Evolutionary conservation across 1,284 basidiomycete genomes (phyloP).

Genomic region (Moesziomyces parantarcticus): DNA sequence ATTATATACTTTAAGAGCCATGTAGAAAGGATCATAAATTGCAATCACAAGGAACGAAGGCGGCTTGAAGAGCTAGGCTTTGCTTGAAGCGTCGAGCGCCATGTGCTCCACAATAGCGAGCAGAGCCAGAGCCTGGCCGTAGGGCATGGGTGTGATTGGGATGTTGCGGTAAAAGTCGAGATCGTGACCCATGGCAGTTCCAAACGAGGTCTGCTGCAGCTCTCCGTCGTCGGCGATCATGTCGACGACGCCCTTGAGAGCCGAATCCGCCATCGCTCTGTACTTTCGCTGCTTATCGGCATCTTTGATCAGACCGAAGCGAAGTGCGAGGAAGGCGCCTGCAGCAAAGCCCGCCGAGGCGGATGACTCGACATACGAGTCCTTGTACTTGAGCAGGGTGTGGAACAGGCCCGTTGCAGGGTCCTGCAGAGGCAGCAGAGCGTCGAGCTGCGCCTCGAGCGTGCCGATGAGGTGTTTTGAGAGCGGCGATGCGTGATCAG

Average conservation of each 20-base stretch:
- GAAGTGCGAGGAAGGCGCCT: conserved; percentile 74
- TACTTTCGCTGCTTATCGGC: conserved; percentile 69
- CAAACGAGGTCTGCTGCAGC: conserved; percentile 70
- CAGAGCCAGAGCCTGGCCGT: conserved; percentile 74
- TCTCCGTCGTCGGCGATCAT: conserved; percentile 74
- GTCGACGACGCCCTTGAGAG: conserved; percentile 72
- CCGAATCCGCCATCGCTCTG: conserved; percentile 70
- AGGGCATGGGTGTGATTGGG: conserved; percentile 77
- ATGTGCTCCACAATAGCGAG: conserved; percentile 67
- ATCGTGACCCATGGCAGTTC: conserved; percentile 73
- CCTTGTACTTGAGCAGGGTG: conserved; percentile 74
- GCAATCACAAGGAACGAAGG: no score
- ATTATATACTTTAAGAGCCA: no score
- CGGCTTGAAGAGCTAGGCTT: background rate
- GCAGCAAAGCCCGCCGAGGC: conserved; percentile 76
- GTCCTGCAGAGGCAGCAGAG: conserved; percentile 73
- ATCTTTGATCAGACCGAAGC: conserved; percentile 71
- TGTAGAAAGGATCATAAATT: no score
- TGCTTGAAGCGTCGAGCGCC: conserved; percentile 9
- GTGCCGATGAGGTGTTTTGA: conserved; percentile 71
- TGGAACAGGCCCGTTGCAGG: conserved; percentile 74
- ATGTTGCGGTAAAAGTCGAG: conserved; percentile 74
- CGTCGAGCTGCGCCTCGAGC: conserved; percentile 73
- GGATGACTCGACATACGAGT: conserved; percentile 74
- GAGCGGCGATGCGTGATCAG: conserved; percentile 13